Evolutionary conservation across 139 green algal genomes (phyloP), one percentile per base, ranked within the genome.

Genomic region (Volvox reticuliferus): DNA sequence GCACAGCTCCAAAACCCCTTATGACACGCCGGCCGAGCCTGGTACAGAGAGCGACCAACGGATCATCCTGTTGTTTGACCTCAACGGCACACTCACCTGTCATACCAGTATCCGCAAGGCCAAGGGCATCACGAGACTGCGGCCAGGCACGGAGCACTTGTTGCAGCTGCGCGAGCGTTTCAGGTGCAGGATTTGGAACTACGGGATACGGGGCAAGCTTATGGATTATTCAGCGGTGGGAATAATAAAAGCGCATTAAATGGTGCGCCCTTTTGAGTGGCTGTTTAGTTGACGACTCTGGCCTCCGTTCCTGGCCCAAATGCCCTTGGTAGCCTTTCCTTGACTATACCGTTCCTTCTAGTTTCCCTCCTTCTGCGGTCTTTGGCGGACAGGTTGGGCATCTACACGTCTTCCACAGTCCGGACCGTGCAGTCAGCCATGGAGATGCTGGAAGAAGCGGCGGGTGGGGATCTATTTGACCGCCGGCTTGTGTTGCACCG

Each of bases 51-150:
- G 32, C 71, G 88, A 93, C 76, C 55, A 77, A 21, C 83, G 89
- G 28, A 9, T 86, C 36, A 89, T 95, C 61, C 85, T 95, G 0
- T 55, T 95, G 86, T 95, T 95, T 50, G 93, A 95, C 82, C 89
- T 95, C 13, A 95, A 95, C 77, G 93, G 93, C 65, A 95, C 93
- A 5, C 91, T 95, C 28, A 94, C 91, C 12, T 89, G 50, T n/a
- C 91, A 93, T 75, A 94, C 91, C 12, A 67, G 33, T 37, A 30
- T 89, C 24, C 88, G 91, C 30, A 75, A 80, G 37, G 67, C 67
- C 30, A 24, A 68, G 18, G 93, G 93, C 82, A 68, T 81, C 67
- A 95, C 84, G 44, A 68, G 26, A 24, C 35, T 92, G 80, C 71
- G 92, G 5, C 89, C 89, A 0, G 73, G 86, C n/a, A 76, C 88